Evolutionary conservation across 202 grass and related monocot species (phyloP).

Genomic region (Panicum virgatum): DNA sequence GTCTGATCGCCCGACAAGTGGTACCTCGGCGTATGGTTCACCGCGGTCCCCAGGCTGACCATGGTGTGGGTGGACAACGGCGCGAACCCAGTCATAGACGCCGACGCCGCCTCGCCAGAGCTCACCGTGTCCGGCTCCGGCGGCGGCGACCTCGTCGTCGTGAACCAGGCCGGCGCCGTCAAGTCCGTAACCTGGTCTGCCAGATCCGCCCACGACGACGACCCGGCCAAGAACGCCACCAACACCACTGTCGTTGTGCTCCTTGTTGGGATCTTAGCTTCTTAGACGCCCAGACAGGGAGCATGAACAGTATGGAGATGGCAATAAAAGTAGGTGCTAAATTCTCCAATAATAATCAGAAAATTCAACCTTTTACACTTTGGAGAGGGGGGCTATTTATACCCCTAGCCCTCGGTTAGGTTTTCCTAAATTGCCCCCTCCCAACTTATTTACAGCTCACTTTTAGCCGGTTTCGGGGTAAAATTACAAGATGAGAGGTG

Average conservation of each 20-base stretch:
- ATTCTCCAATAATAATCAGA: too few relatives aligned
- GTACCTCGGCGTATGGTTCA: slow-evolving; percentile 45
- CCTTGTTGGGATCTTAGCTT: too few relatives aligned
- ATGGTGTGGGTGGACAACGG: slow-evolving; percentile 31
- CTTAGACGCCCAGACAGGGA: too few relatives aligned
- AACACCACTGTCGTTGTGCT: slow-evolving; percentile 8
- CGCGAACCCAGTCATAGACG: neutral
- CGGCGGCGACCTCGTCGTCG: slow-evolving; percentile 3
- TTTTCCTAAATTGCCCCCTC: too few relatives aligned
- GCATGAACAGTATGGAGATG: too few relatives aligned
- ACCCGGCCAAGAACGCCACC: neutral
- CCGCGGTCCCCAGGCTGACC: neutral
- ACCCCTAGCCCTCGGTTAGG: too few relatives aligned
- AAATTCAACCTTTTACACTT: too few relatives aligned
- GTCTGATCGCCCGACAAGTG: neutral
- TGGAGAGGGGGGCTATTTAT: too few relatives aligned
- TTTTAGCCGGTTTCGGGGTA: too few relatives aligned
- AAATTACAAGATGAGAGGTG: too few relatives aligned
- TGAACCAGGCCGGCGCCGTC: neutral
- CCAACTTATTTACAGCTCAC: too few relatives aligned
- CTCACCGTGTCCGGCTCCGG: slow-evolving; percentile 19
- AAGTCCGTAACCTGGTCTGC: slow-evolving; percentile 2
- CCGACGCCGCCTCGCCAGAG: neutral
- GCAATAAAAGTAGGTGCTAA: too few relatives aligned
- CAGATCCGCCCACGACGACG: neutral